Conservation (phyloP, 192 early-diverging fungal species). For the Backusella morwellensis region DNA sequence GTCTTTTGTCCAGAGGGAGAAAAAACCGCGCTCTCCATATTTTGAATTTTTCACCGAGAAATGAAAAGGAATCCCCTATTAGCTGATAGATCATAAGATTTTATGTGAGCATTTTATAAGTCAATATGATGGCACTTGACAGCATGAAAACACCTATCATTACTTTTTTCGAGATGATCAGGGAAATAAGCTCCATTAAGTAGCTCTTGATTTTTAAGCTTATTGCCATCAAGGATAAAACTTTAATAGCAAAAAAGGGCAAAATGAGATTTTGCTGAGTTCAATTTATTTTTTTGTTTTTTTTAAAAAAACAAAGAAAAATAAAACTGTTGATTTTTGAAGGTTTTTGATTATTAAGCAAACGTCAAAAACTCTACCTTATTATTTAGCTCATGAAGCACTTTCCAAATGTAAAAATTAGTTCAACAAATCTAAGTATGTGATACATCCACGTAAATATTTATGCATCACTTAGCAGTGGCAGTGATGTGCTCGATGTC, state of each 20-base stretch:
- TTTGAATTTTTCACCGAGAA: background rate
- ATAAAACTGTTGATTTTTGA: background rate
- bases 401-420: background rate
- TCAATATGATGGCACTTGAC: background rate
- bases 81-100: background rate
- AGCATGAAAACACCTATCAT: background rate
- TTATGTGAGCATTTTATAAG: background rate
- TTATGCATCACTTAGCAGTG: background rate
- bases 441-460: background rate
- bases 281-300: background rate
- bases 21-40: background rate
- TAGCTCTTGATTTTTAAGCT: background rate
- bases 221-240: background rate
- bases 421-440: background rate
- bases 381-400: background rate
- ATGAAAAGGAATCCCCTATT: background rate
- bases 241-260: no score
- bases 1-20: background rate
- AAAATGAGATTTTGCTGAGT: background rate
- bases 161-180: background rate
- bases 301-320: background rate
- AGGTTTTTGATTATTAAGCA: background rate
- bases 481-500: background rate
- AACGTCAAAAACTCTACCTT: background rate
- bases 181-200: background rate